phyloP scores from a whole-genome alignment of 139 green algal species.

The Astrephomene gubernaculifera region DNA sequence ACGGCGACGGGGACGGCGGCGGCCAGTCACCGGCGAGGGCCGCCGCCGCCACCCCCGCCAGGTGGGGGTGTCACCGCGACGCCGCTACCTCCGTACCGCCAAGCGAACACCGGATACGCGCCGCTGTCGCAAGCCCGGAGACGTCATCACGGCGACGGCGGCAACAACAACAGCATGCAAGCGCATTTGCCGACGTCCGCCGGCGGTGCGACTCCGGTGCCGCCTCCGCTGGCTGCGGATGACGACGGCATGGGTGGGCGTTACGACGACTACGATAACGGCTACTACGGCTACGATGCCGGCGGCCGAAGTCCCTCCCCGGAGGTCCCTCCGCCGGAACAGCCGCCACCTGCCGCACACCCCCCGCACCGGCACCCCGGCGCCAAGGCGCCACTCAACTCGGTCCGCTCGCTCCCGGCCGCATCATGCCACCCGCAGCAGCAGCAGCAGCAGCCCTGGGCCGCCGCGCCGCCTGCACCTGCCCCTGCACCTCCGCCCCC shows the following conservation, averaged over 20 bases:
- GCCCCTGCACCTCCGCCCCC: neutral
- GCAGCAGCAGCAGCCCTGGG: neutral
- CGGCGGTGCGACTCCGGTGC: too few species aligned
- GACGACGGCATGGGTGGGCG: neutral
- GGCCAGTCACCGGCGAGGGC: too few species aligned
- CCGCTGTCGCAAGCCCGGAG: conserved; percentile 12
- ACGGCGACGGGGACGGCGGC: neutral
- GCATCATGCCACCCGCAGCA: neutral
- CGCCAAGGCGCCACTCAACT: too few species aligned
- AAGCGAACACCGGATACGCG: conserved; percentile 32
- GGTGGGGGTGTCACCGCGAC: neutral
- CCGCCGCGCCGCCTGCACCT: neutral
- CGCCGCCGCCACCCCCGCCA: too few species aligned
- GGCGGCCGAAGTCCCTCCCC: neutral
- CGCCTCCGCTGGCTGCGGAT: too few species aligned
- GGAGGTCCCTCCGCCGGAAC: too few species aligned
- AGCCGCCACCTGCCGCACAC: too few species aligned
- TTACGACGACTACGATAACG: neutral
- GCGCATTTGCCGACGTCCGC: too few species aligned
- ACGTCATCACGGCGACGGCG: neutral
- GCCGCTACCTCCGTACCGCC: conserved; percentile 36
- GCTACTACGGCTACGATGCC: neutral
- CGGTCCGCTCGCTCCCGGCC: too few species aligned
- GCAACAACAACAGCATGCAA: too few species aligned
- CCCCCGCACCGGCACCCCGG: too few species aligned